A percentile compares a stretch with the other conserved stretches of the same genome.
phyloP scores from a whole-genome alignment of 1,284 basidiomycete species.

The Sparassis latifolia region DNA sequence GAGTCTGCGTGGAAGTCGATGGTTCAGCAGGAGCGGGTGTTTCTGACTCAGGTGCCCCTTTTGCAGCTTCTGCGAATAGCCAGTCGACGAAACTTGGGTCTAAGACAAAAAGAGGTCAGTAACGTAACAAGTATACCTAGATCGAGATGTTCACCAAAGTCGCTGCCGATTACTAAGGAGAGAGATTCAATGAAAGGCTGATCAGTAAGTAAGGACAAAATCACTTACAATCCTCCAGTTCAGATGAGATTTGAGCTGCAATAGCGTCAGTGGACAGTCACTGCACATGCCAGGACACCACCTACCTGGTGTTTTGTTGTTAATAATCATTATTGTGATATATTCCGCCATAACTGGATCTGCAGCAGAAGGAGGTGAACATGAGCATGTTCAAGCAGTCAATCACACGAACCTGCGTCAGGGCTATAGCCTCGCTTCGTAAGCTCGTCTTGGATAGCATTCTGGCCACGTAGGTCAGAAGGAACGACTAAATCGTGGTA shows the following conservation, averaged over 20 bases:
- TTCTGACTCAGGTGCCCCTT: slow-evolving; percentile 48
- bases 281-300: slow-evolving; percentile 10
- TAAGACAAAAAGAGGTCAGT: slow-evolving; percentile 21
- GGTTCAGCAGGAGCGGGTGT: slow-evolving; percentile 28
- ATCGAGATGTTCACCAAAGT: slow-evolving; percentile 48
- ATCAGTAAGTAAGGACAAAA: slow-evolving; percentile 1
- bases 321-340: slow-evolving; percentile 88
- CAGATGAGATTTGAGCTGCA: slow-evolving; percentile 73
- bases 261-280: slow-evolving; percentile 9
- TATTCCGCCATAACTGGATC: slow-evolving; percentile 90
- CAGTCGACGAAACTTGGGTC: slow-evolving; percentile 78
- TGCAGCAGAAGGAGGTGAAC: slow-evolving; percentile 17
- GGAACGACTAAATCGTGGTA: background rate
- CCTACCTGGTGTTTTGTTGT: slow-evolving; percentile 78
- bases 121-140: slow-evolving; percentile 10
- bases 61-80: slow-evolving; percentile 74
- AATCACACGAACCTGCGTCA: slow-evolving; percentile 56
- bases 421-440: slow-evolving; percentile 67
- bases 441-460: slow-evolving; percentile 79
- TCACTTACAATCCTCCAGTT: slow-evolving; percentile 72
- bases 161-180: slow-evolving; percentile 64
- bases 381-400: slow-evolving; percentile 1
- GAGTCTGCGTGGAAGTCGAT: slow-evolving; percentile 29
- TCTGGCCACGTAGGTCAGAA: slow-evolving; percentile 34
- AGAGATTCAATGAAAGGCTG: slow-evolving; percentile 1